Evolutionary conservation across 768 basidiomycete genomes (phyloP), one percentile per base, ranked within the genome.

Genomic region (Scleroderma citrinum): DNA sequence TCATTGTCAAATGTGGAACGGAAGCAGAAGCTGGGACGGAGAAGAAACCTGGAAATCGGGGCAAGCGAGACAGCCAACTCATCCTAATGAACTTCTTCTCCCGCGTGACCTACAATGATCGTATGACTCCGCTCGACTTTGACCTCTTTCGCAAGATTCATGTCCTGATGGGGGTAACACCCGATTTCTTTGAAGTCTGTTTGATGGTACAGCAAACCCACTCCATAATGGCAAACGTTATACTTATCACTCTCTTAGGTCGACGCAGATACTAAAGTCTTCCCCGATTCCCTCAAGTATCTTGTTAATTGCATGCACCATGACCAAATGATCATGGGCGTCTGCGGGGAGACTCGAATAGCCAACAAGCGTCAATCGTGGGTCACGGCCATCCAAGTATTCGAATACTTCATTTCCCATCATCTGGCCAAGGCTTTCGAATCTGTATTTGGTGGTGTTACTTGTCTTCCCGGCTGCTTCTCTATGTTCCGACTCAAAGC

Each of bases 31-130:
- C 88, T 4, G 65, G 73, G 11, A 73, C 76, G 6, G 93, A 95
- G 57, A 88, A 86, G 71, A 99, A 98, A 63, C 92, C 95, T 1
- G 96, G 96, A 21, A 99, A 99, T 71, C 81, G 96, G 57, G 96
- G 96, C 59, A 99, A 99, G 69, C 87, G 96, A 37, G 96, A 99
- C 72, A 92, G 91, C 68, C 96, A 99, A 65, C 84, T 99, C 56
- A 90, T 99, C 62, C 78, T 99, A 59, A 99, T 99, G 96, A 96
- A 97, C 72, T 99, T 99, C 68, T 98, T 98, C 74, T 95, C 92
- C 43, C 84, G 91, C 40, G 96, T 99, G 59, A 99, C 96, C 16
- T 99, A 98, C 70, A 98, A 99, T 67, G 96, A 99, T 65, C 88
- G 95, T 51, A 98, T 99, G 94, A 80, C 81, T 23, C 96, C 96